Evolutionary conservation across 495 filamentous ascomycete genomes (phyloP).

Genomic region (Bombardia bombarda): DNA sequence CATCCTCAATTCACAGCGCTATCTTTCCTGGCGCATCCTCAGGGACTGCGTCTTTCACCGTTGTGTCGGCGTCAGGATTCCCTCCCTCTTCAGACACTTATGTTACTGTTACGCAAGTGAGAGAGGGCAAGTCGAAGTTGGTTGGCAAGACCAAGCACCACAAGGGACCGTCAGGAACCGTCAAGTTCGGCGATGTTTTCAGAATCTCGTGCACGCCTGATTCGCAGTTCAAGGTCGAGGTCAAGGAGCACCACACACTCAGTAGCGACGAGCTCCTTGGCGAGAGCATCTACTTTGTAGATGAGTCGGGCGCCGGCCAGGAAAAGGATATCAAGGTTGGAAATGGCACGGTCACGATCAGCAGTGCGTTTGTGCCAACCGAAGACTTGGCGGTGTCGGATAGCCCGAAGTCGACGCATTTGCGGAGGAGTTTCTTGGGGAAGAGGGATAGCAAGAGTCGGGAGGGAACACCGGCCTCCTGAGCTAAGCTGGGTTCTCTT

Average conservation of each 20-base stretch:
- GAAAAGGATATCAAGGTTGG: conserved; percentile 72
- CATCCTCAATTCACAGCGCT: conserved; percentile 49
- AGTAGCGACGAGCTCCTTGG: conserved; percentile 73
- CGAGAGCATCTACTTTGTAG: conserved; percentile 80
- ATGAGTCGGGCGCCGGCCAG: conserved; percentile 63
- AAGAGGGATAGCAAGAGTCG: conserved; percentile 36
- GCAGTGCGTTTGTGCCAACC: conserved; percentile 49
- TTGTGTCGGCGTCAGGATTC: conserved; percentile 74
- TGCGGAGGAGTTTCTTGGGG: conserved; percentile 39
- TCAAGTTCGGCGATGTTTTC: conserved; percentile 72
- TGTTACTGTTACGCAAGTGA: conserved; percentile 59
- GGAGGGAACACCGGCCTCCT: conserved; percentile 2
- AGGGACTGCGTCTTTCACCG: conserved; percentile 72
- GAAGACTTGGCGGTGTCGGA: conserved; percentile 30
- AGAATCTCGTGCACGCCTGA: conserved; percentile 71
- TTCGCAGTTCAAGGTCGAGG: conserved; percentile 75
- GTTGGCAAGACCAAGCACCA: conserved; percentile 80
- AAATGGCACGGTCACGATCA: conserved; percentile 56
- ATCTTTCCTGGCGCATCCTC: conserved; percentile 47
- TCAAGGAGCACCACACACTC: conserved; percentile 76
- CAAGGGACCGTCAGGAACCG: conserved; percentile 54
- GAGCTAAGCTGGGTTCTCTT: too few species aligned
- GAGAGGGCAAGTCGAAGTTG: conserved; percentile 58
- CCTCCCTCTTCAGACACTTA: conserved; percentile 73
- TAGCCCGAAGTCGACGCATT: conserved; percentile 45